Evolutionary conservation across 169 alveolate species (phyloP).

Genomic region (Plasmodium gonderi): DNA sequence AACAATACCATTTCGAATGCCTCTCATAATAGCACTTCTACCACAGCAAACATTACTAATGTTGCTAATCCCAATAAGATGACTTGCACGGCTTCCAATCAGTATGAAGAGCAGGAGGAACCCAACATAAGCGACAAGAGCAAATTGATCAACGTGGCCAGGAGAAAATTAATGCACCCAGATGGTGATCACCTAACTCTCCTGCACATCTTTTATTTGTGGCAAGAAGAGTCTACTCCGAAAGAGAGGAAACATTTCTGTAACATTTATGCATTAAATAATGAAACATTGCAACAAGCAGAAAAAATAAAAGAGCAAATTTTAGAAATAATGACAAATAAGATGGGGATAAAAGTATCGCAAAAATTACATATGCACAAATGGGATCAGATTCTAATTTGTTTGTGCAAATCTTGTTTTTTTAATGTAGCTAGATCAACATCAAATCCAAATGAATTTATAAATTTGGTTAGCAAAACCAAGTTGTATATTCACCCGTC

Average conservation of each 20-base stretch:
- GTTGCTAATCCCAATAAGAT: background rate
- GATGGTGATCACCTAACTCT: conserved; percentile 98
- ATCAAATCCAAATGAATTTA: conserved; percentile 44
- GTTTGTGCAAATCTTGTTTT: conserved; percentile 82
- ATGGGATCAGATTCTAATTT: conserved; percentile 73
- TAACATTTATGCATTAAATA: conserved; percentile 83
- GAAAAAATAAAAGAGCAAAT: conserved; percentile 58
- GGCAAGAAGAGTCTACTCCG: conserved; percentile 79
- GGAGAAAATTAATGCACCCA: conserved; percentile 92
- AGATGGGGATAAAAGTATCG: background rate
- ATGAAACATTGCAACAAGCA: conserved; percentile 85
- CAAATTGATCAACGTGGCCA: conserved; percentile 93
- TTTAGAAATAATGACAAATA: conserved; percentile 35
- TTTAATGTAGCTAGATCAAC: conserved; percentile 77
- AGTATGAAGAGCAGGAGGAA: background rate
- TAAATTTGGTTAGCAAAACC: conserved; percentile 45
- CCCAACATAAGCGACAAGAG: conserved; percentile 88
- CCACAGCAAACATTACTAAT: too few species aligned
- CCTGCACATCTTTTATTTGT: conserved; percentile 88
- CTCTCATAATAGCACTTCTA: background rate
- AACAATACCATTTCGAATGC: background rate
- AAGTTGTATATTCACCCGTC: conserved; percentile 85
- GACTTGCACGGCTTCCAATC: background rate
- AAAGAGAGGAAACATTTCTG: conserved; percentile 86
- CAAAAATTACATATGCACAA: conserved; percentile 68